A percentile compares a stretch with the other conserved stretches of the same genome.
These are phyloP conservation scores for Iodosphaeria phyllophila DNA, from an alignment of 2,329 filamentous ascomycete genomes.

Conservation along the genomic window DNA sequence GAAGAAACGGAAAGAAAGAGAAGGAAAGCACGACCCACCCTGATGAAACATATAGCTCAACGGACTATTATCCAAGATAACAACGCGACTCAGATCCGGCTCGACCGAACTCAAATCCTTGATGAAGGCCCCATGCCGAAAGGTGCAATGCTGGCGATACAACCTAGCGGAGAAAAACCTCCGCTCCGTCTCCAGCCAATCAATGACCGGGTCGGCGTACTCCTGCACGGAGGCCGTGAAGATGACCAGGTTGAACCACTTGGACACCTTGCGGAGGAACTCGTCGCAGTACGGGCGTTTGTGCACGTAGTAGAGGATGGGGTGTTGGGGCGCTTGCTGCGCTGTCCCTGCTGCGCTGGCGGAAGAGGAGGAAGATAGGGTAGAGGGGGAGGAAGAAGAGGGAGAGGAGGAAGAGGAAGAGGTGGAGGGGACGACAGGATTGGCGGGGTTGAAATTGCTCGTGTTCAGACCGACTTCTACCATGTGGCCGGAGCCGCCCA, in stretches of 20 bases:
- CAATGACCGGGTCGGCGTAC: constrained; percentile 95
- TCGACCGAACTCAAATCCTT: constrained; percentile 94
- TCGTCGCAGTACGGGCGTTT: constrained; percentile 95
- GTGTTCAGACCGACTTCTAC: constrained; percentile 85
- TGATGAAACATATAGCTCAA: constrained; percentile 98
- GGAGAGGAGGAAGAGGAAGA: too few species aligned
- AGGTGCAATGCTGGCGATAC: constrained; percentile 94
- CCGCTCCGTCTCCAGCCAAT: constrained; percentile 91
- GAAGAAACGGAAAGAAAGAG: not conserved
- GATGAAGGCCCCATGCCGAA: constrained; percentile 89
- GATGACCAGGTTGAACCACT: constrained; percentile 95
- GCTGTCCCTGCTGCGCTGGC: constrained; percentile 48
- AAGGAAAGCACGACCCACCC: constrained; percentile 36
- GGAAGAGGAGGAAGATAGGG: too few species aligned
- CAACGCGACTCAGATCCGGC: constrained; percentile 90
- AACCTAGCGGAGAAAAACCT: constrained; percentile 91
- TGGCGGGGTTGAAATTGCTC: too few species aligned
- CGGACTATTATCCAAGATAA: constrained; percentile 97
- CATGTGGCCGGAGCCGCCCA: constrained; percentile 97
- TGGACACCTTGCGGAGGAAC: constrained; percentile 79
- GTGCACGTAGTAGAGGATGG: constrained; percentile 96
- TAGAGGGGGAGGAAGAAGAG: too few species aligned
- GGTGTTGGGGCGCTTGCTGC: constrained; percentile 67
- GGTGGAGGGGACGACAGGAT: too few species aligned
- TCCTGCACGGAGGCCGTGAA: constrained; percentile 97